These are phyloP conservation scores for Asterochloris erici DNA, from an alignment of 139 green algal genomes.

Conservation along the genomic window DNA sequence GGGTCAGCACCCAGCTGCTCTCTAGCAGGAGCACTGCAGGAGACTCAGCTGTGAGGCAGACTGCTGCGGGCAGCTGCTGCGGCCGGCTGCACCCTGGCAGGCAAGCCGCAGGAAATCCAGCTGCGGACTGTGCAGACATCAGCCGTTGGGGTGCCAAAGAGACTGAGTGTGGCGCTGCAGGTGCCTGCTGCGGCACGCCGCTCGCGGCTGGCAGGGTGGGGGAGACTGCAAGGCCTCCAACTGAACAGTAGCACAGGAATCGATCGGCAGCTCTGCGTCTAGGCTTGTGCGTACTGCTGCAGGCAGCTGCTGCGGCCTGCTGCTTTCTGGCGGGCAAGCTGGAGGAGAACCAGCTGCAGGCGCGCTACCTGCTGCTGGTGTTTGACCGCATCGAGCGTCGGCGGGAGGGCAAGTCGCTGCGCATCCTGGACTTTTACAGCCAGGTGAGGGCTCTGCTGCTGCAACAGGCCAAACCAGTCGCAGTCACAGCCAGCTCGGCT, in stretches of 20 bases:
- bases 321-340: conserved; percentile 87
- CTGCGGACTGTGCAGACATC: background rate
- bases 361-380: conserved; percentile 69
- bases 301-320: conserved; percentile 65
- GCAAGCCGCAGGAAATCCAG: conserved; percentile 87
- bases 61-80: conserved; percentile 49
- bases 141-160: no score
- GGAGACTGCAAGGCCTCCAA: no score
- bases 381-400: conserved; percentile 70
- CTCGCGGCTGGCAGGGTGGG: no score
- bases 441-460: conserved; percentile 34
- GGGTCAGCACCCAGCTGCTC: no score
- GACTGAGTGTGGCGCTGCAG: no score
- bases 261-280: background rate
- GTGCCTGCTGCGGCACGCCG: no score
- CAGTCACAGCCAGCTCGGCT: background rate
- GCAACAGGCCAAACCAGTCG: background rate
- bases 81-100: conserved; percentile 71
- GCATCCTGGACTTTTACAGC: conserved; percentile 58
- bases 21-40: no score
- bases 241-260: no score
- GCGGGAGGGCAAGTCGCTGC: conserved; percentile 36
- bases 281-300: conserved; percentile 10
- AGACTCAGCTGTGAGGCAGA: no score
- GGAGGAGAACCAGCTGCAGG: conserved; percentile 67